phyloP scores from a whole-genome alignment of 495 filamentous ascomycete species.

The Neurospora tetrasperma region DNA sequence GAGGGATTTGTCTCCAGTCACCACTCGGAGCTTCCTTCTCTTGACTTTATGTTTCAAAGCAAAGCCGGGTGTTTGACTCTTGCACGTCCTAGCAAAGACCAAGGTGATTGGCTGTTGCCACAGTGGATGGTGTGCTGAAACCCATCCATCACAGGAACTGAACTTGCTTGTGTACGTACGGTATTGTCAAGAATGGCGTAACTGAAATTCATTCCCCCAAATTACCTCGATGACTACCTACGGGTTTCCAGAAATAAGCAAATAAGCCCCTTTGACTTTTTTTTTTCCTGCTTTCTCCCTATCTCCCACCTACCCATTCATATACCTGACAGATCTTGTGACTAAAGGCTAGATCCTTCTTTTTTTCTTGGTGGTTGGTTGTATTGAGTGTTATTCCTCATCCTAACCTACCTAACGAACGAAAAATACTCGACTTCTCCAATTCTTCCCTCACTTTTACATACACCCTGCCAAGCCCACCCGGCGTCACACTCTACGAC shows the following conservation, averaged over 20 bases:
- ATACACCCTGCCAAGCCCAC: not conserved
- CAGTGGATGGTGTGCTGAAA: not conserved
- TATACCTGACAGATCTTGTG: not conserved
- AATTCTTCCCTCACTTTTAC: not conserved
- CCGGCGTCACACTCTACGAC: not conserved
- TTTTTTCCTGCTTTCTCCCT: not conserved
- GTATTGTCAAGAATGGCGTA: not conserved
- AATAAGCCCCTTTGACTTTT: not conserved
- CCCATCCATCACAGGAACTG: not conserved
- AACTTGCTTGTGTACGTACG: not conserved
- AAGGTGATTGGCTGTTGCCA: not conserved
- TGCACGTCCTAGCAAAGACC: not conserved
- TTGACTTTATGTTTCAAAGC: not conserved
- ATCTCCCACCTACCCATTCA: not conserved
- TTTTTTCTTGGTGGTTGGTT: not conserved
- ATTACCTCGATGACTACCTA: not conserved
- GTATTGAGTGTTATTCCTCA: not conserved
- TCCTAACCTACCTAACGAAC: too few species aligned
- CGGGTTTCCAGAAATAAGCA: not conserved
- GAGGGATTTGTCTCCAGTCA: not conserved
- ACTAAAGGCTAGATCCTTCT: not conserved
- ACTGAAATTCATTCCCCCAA: not conserved
- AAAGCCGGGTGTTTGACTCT: not conserved
- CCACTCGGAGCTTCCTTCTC: not conserved
- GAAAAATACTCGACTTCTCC: not conserved